Evolutionary conservation across 2,329 filamentous ascomycete species (phyloP).

Genomic region (Seiridium unicorne): DNA sequence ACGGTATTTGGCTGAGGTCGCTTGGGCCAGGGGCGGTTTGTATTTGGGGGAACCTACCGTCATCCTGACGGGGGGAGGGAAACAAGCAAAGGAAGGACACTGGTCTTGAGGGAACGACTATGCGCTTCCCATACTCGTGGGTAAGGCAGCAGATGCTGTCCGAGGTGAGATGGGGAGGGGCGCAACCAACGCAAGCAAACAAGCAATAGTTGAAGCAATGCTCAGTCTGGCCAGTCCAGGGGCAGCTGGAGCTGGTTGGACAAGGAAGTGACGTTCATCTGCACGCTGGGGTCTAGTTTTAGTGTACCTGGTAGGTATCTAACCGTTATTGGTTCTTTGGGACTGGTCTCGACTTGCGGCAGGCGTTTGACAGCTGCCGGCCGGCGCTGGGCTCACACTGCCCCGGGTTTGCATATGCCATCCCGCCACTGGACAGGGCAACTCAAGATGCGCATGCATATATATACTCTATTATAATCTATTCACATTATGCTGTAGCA

Average conservation of each 20-base stretch:
- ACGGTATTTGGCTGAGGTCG: neutral
- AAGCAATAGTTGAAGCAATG: neutral
- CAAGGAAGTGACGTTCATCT: neutral
- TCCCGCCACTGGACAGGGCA: too few relatives aligned
- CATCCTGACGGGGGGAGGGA: neutral
- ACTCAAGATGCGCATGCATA: too few relatives aligned
- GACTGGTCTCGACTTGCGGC: neutral
- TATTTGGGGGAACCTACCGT: neutral
- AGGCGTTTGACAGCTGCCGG: neutral
- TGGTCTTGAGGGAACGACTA: neutral
- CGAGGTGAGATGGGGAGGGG: neutral
- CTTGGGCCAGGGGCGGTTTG: neutral
- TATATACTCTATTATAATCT: too few relatives aligned
- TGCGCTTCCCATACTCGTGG: neutral
- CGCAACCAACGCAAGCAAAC: neutral
- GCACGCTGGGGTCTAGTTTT: neutral
- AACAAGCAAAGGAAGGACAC: neutral
- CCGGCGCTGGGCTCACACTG: too few relatives aligned
- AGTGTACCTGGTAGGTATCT: neutral
- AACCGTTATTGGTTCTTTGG: neutral
- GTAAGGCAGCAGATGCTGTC: neutral
- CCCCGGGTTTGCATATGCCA: too few relatives aligned
- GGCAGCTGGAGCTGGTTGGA: neutral
- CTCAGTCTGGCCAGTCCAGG: neutral
- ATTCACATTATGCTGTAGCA: too few relatives aligned